These are phyloP conservation scores for Hebeloma cylindrosporum DNA, from an alignment of 768 basidiomycete genomes.

Conservation along the genomic window DNA sequence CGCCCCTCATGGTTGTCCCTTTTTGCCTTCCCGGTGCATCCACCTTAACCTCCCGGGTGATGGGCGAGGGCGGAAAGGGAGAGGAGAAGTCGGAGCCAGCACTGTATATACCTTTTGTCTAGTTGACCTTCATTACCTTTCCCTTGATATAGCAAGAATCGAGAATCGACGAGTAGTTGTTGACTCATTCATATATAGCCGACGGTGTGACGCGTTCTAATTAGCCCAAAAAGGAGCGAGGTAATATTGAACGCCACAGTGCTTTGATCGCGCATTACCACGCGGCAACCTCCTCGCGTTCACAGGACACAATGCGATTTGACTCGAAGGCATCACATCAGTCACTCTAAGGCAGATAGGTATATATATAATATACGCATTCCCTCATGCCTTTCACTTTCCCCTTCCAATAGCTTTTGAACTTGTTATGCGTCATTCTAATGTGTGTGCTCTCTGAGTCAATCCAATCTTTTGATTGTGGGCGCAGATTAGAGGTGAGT, in stretches of 20 bases:
- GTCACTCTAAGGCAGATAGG: background rate
- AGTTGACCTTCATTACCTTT: too few relatives aligned
- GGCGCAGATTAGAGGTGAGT: too few relatives aligned
- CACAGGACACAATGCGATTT: conserved; percentile 15
- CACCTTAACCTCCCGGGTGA: too few relatives aligned
- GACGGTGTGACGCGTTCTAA: conserved; percentile 2
- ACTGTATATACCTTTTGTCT: too few relatives aligned
- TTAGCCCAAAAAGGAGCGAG: conserved; percentile 14
- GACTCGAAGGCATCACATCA: conserved; percentile 10
- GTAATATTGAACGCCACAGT: conserved; percentile 3
- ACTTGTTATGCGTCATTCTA: background rate
- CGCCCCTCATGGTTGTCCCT: too few relatives aligned
- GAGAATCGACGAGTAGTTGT: too few relatives aligned
- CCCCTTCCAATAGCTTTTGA: background rate
- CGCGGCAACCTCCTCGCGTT: conserved; percentile 9
- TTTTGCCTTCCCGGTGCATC: too few relatives aligned
- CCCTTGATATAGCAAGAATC: too few relatives aligned
- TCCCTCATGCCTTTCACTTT: background rate
- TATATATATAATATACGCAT: conserved; percentile 10
- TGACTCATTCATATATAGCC: too few relatives aligned
- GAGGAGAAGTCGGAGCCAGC: too few relatives aligned
- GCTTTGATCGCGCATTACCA: conserved; percentile 6
- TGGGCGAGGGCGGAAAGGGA: too few relatives aligned
- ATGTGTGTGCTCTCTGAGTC: background rate
- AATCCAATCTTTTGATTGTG: too few relatives aligned